Evolutionary conservation across 176 grass and related monocot genomes (phyloP), one percentile per base, ranked within the genome.

Genomic region (Cocos nucifera): DNA sequence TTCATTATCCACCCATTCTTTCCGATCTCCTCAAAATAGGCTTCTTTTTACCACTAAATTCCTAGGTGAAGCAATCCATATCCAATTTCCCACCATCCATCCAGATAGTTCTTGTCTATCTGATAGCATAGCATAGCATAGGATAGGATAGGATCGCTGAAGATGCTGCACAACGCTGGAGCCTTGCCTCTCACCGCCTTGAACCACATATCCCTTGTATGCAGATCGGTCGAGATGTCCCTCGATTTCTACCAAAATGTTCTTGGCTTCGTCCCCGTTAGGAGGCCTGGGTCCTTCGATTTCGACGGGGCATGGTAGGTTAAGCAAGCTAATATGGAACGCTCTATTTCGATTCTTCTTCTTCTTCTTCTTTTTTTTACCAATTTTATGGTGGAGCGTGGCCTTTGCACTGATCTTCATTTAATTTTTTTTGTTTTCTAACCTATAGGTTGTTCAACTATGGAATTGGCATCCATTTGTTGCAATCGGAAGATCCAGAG

Each of bases 201-300:
- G 68, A 96, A 90, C 75, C 92, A 96, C 86, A 67, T 96, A 67
- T 96, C 92, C 1, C 27, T 96, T 28, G 61, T 84, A 24, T 96
- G 91, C 82, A 81, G 78, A 54, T 90, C 78, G 2, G 71, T 96
- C 4, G 54, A 69, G 61, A 74, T 30, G 60, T 90, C 92, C 6
- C 50, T 82, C 21, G 27, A 54, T 32, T 96, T 96, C 83, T 96
- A 96, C 81, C 65, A 75, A 64, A 49, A 90, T 77, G 72, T 96
- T 19, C 86, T 96, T 19, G 92, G 92, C 16, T 96, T 96, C 80
- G 7, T 65, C 65, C 78, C 78, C 39, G 28, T 96, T 75, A 70
- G 56, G 28, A 78, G 92, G 22, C 92, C 92, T 0, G 56, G 75
- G 3, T 96, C 92, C 20, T 82, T 96, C 19, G 54, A 75, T 35